Evolutionary conservation across 768 basidiomycete species (phyloP).

Genomic region (Panus rudis): DNA sequence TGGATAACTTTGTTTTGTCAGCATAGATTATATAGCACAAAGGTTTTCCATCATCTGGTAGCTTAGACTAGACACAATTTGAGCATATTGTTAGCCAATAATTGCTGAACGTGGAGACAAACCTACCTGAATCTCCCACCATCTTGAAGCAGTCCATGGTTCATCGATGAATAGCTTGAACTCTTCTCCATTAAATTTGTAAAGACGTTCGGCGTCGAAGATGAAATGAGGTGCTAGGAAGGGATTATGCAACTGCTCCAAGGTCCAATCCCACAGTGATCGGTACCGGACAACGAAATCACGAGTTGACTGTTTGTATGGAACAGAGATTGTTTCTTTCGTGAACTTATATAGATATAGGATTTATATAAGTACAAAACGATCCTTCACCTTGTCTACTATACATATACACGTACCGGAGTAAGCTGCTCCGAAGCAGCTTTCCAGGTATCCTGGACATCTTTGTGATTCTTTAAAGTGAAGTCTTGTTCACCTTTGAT

Average conservation of each 20-base stretch:
- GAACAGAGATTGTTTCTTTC: neutral
- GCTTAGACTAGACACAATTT: conserved; percentile 1
- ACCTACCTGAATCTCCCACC: conserved; percentile 12
- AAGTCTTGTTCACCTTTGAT: neutral
- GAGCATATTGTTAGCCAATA: neutral
- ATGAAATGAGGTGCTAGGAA: conserved; percentile 5
- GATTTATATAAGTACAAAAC: neutral
- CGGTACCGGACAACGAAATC: conserved; percentile 5
- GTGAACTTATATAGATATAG: conserved; percentile 4
- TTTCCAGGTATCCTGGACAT: conserved; percentile 6
- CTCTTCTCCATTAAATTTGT: conserved; percentile 5
- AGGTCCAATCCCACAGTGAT: conserved; percentile 9
- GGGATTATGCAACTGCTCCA: conserved; percentile 8
- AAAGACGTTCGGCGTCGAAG: conserved; percentile 9
- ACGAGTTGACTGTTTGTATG: conserved; percentile 1
- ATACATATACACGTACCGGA: conserved; percentile 2
- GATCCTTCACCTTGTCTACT: neutral
- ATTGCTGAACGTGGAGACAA: neutral
- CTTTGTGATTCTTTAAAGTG: conserved; percentile 1
- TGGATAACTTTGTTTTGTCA: conserved; percentile 16
- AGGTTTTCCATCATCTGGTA: conserved; percentile 7
- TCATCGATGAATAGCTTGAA: conserved; percentile 11
- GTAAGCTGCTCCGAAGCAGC: conserved; percentile 1
- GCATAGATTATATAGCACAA: conserved; percentile 12
- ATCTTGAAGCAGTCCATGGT: conserved; percentile 9